Percentiles rank a stretch among this genome's conserved stretches.
Evolutionary conservation across 1,284 basidiomycete species (phyloP).

Genomic region (Naganishia albida): DNA sequence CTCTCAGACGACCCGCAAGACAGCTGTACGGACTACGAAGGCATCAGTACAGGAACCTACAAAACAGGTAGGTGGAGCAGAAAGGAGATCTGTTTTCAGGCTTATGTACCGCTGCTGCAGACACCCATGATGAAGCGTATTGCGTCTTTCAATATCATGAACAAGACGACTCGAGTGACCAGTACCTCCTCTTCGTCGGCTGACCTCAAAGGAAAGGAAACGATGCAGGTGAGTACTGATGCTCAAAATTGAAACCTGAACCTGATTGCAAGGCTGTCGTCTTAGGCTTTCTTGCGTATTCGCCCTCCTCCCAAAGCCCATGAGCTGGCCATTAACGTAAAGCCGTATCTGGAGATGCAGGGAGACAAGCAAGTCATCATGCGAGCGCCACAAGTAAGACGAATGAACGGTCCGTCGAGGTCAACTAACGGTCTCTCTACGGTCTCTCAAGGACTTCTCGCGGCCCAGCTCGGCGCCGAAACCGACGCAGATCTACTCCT

Average conservation of each 20-base stretch:
- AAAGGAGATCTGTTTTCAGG: not conserved
- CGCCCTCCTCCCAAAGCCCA: conserved; percentile 49
- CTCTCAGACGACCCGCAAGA: conserved; percentile 11
- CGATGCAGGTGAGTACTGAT: conserved; percentile 39
- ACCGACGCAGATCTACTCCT: conserved; percentile 52
- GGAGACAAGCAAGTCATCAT: conserved; percentile 57
- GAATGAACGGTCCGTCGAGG: too few species aligned
- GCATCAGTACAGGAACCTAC: not conserved
- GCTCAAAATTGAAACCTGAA: not conserved
- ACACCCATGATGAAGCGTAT: conserved; percentile 29
- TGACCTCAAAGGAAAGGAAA: conserved; percentile 34
- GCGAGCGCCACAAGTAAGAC: conserved; percentile 54
- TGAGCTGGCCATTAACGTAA: conserved; percentile 19
- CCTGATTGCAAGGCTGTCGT: not conserved
- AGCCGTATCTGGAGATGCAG: conserved; percentile 53
- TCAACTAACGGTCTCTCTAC: not conserved
- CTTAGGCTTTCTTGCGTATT: conserved; percentile 55
- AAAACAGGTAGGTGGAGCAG: conserved; percentile 6
- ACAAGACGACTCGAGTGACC: conserved; percentile 7
- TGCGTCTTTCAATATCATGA: conserved; percentile 24
- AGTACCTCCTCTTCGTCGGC: not conserved
- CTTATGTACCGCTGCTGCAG: not conserved
- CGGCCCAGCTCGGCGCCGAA: conserved; percentile 53
- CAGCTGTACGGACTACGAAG: not conserved
- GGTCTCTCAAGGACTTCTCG: conserved; percentile 51